Evolutionary conservation across 1,284 basidiomycete species (phyloP), one percentile per base, ranked within the genome.

Genomic region (Entoloma clypeatum): DNA sequence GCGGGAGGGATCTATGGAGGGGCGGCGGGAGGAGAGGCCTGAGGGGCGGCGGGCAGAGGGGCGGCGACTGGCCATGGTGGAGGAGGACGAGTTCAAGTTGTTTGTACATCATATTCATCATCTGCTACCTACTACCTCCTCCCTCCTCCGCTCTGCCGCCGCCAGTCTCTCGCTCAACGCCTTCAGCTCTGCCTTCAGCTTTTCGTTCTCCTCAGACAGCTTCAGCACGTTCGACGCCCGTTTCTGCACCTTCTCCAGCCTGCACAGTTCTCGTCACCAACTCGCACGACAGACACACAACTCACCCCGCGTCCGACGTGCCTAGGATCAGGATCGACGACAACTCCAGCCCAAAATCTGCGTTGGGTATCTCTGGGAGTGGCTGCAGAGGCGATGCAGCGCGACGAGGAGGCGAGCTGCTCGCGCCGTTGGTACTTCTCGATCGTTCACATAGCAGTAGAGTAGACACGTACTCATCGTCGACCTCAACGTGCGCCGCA

Each of bases 201-300:
- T 83, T 58, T 85, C 81, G 61, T 87, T 83, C 68, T 88, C 85
- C 63, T 83, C 71, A 11, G 80, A 71, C 22, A 88, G 68, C 56
- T 81, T 84, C 56, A 85, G 57, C 44, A 88, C 81, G 58, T 83
- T 87, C 54, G 80, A 83, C 25, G 77, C 79, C 49, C 85, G 77
- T 62, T 86, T 88, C 58, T 84, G 69, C 37, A 88, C 70, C 59
- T 77, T 78, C 49, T 75, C 74, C 43, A 63, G 58, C 53, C 81
- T 83, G 62, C 45, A 55, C 36, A 47, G 51, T n/a, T n/a, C n/a
- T 36, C 13, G 45, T 47, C 40, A 48, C 51, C 42, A 27, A 38
- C 47, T 49, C 40, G 47, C 41, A 29, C 23, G 33, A 34, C 37
- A 22, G 37, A 35, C 28, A 33, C 26, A 47, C 39, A 35, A 63